Conservation (phyloP, 2,329 filamentous ascomycete genomes). For the Aspergillus pseudoterreus region DNA sequence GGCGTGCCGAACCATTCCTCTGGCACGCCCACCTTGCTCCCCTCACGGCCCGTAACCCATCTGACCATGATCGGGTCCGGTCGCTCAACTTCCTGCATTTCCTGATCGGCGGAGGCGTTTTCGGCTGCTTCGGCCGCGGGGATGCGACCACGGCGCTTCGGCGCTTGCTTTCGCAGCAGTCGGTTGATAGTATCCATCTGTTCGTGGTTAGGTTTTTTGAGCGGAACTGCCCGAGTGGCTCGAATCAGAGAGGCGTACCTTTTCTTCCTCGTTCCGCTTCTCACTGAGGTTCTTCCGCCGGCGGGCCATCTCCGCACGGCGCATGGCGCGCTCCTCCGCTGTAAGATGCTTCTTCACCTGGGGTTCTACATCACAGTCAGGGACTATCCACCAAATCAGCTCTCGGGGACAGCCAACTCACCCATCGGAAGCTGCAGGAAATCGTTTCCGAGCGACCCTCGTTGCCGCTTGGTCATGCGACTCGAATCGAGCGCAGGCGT, state of each 20-base stretch:
- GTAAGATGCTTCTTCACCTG: slow-evolving; percentile 70
- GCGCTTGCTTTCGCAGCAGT: slow-evolving; percentile 63
- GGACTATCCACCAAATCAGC: background rate
- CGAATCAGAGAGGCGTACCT: slow-evolving; percentile 43
- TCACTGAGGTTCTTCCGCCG: slow-evolving; percentile 70
- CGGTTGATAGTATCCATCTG: slow-evolving; percentile 68
- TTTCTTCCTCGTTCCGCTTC: slow-evolving; percentile 75
- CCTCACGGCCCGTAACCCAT: slow-evolving; percentile 42
- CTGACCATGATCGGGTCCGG: slow-evolving; percentile 44
- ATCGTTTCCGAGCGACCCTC: slow-evolving; percentile 55
- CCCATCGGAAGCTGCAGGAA: slow-evolving; percentile 55
- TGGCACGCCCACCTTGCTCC: slow-evolving; percentile 42
- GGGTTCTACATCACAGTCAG: slow-evolving; percentile 48
- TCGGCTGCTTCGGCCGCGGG: slow-evolving; percentile 44
- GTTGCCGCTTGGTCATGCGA: slow-evolving; percentile 66
- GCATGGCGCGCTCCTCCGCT: slow-evolving; percentile 69
- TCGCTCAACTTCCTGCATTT: slow-evolving; percentile 34
- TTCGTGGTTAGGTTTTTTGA: background rate
- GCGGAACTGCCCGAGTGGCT: background rate
- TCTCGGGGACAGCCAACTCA: slow-evolving; percentile 22
- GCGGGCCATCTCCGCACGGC: slow-evolving; percentile 69
- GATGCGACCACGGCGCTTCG: slow-evolving; percentile 53
- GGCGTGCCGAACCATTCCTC: slow-evolving; percentile 47
- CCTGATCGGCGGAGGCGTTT: slow-evolving; percentile 37
- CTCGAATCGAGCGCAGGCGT: slow-evolving; percentile 54